A percentile compares a stretch with the other conserved stretches of the same genome.
These are phyloP conservation scores for Clavispora asparagi DNA, from an alignment of 805 yeast genomes.

Conservation along the genomic window DNA sequence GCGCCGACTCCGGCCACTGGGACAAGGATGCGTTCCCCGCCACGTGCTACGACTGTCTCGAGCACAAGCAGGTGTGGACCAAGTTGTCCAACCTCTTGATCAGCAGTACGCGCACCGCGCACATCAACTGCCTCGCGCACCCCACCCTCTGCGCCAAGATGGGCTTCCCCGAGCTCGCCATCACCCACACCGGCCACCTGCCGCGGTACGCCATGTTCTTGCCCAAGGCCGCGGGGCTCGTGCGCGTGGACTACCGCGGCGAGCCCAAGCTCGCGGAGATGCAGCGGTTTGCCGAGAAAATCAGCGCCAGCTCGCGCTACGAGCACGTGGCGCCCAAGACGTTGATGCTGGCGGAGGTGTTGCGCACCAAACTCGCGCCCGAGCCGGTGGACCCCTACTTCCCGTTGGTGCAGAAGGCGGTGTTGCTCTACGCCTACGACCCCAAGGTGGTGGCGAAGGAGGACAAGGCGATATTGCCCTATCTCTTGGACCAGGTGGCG, in stretches of 20 bases:
- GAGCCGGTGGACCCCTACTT: constrained; percentile 28
- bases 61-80: constrained; percentile 55
- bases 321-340: constrained; percentile 26
- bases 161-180: constrained; percentile 33
- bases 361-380: constrained; percentile 22
- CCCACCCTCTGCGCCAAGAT: constrained; percentile 47
- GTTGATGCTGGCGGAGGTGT: constrained; percentile 26
- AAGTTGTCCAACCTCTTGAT: constrained; percentile 45
- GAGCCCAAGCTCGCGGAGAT: constrained; percentile 26
- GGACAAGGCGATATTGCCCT: constrained; percentile 57
- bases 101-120: constrained; percentile 41
- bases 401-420: constrained; percentile 39
- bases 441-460: constrained; percentile 49
- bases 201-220: constrained; percentile 51
- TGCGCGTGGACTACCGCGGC: constrained; percentile 43
- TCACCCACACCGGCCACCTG: constrained; percentile 6
- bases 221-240: constrained; percentile 44
- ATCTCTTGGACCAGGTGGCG: constrained; percentile 56
- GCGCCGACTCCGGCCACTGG: constrained; percentile 43
- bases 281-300: constrained; percentile 43
- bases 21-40: constrained; percentile 31
- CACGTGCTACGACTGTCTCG: constrained; percentile 45
- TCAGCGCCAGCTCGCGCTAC: constrained; percentile 42
- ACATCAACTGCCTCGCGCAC: constrained; percentile 54
- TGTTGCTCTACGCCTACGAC: constrained; percentile 53